phyloP scores from a whole-genome alignment of 2,329 filamentous ascomycete genomes.

The Aspergillus fumigatus region DNA sequence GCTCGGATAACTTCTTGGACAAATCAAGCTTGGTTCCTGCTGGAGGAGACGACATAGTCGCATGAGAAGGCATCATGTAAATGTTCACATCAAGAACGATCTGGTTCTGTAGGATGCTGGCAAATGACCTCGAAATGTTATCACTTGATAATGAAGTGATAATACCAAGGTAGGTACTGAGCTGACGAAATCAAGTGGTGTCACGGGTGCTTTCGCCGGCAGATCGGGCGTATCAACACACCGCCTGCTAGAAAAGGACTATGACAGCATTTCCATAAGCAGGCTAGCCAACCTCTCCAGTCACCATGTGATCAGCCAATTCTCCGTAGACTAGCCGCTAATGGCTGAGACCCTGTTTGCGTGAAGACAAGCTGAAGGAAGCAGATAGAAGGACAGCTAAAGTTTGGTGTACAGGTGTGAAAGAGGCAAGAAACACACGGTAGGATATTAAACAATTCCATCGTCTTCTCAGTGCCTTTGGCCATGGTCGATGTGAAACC shows the following conservation, averaged over 20 bases:
- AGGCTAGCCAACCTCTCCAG: slow-evolving; percentile 4
- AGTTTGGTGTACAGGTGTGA: neutral
- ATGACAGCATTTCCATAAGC: slow-evolving; percentile 1
- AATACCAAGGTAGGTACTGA: too few relatives aligned
- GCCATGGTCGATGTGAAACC: neutral
- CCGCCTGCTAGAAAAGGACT: slow-evolving; percentile 7
- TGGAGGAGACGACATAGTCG: slow-evolving; percentile 9
- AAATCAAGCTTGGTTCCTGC: slow-evolving; percentile 30
- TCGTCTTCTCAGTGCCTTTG: neutral
- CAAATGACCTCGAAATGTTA: neutral
- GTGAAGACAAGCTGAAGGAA: slow-evolving; percentile 1
- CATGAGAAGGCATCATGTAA: slow-evolving; percentile 21
- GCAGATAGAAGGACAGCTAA: neutral
- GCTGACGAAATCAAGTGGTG: neutral
- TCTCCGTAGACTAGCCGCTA: neutral
- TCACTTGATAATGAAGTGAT: neutral
- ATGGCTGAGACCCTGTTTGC: slow-evolving; percentile 5
- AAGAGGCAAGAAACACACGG: neutral
- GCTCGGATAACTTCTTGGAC: slow-evolving; percentile 37
- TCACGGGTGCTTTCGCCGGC: neutral
- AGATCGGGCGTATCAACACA: neutral
- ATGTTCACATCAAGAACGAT: neutral
- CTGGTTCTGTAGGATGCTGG: neutral
- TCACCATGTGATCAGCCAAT: slow-evolving; percentile 7
- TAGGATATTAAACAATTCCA: neutral